Evolutionary conservation across 73 alveolate genomes (phyloP), one percentile per base, ranked within the genome.

Genomic region (Urostyla sp.): DNA sequence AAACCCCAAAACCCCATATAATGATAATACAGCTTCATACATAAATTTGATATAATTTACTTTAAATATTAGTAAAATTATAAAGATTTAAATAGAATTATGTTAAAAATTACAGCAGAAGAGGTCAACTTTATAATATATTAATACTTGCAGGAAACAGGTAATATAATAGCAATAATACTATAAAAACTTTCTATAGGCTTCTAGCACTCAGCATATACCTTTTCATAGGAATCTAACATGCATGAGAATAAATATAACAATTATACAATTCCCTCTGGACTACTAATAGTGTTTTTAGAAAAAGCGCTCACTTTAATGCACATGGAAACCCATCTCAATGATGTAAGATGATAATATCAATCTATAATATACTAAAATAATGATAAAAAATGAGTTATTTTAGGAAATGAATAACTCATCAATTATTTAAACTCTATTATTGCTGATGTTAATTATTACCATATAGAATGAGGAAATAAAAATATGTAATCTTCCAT

Each of bases 261-360:
- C 26, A 69, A 73, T 27, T 72, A 55, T 67, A 61, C 63, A 23
- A 54, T 75, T 28, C 92, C 92, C 18, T 59, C 92, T 0, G 92
- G 92, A 15, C 79, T 84, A 24, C 72, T 84, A 24, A 75, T 84
- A 0, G 31, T 57, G 10, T 84, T 84, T 53, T 57, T 84, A 20
- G 92, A 84, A 44, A 84, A 84, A 52, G 92, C 92, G 63, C 88
- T 84, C 56, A 73, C 88, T n/a, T 79, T 84, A 23, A 84, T 75
- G 6, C 85, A 84, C 79, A 84, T 84, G 73, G 92, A 84, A 43
- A 60, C 85, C 37, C 92, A 84, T 57, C 79, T 73, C 26, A 58
- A 50, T 34, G 75, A 75, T 35, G 87, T 75, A 75, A 32, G 75
- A 5, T 15, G 8, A n/a, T n/a, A 2, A 8, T 7, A 6, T 16